These are phyloP conservation scores for Adenanthera pavonina DNA, from an alignment of 306 rosid genomes.

Conservation along the genomic window DNA sequence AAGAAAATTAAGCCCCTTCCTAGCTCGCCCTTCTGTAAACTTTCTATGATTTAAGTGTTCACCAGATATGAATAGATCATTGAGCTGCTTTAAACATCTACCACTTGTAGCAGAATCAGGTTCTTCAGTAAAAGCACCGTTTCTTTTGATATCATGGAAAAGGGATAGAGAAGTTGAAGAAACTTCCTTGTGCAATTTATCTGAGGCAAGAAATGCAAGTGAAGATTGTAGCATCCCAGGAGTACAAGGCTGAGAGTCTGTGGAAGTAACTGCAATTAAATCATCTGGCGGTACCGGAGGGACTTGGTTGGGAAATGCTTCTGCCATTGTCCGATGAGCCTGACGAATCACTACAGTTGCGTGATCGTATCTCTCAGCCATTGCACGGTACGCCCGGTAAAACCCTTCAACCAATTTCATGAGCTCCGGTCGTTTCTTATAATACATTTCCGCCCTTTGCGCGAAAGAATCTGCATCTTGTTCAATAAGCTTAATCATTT, in stretches of 20 bases:
- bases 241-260: conserved; percentile 66
- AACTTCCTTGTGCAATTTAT: conserved; percentile 68
- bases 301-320: conserved; percentile 94
- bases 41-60: too few species aligned
- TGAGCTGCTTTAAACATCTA: conserved; percentile 65
- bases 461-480: conserved; percentile 99
- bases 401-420: conserved; percentile 98
- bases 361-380: conserved; percentile 97
- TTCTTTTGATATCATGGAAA: conserved; percentile 57
- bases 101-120: conserved; percentile 49
- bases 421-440: conserved; percentile 94
- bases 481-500: conserved; percentile 96
- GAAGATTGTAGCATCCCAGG: conserved; percentile 61
- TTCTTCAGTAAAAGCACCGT: conserved; percentile 64
- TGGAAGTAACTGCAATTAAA: conserved; percentile 51
- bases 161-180: conserved; percentile 45
- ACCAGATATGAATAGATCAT: conserved; percentile 59
- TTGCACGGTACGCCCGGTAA: conserved; percentile 93
- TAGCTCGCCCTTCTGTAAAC: conserved; percentile 50
- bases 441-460: conserved; percentile 98
- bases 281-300: conserved; percentile 69
- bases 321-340: conserved; percentile 92
- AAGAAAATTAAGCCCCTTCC: conserved; percentile 74
- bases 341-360: conserved; percentile 95
- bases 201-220: conserved; percentile 55